These are phyloP conservation scores for Monsonia emarginata DNA, from an alignment of 441 rosid species.

Conservation along the genomic window DNA sequence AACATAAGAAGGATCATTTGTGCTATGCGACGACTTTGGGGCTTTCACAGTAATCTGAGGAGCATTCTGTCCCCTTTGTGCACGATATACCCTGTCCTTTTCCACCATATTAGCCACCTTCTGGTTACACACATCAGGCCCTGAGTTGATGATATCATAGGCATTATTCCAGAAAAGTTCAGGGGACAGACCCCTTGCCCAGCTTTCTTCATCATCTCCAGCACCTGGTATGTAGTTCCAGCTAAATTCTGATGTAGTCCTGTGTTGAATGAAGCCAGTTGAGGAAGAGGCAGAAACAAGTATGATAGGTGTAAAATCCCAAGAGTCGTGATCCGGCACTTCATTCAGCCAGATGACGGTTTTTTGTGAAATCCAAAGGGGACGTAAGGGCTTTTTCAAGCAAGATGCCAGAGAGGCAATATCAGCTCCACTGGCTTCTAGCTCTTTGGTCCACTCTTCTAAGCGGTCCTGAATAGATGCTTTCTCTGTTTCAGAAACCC, in stretches of 20 bases:
- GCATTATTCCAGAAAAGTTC: conserved; percentile 65
- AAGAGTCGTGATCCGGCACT: conserved; percentile 76
- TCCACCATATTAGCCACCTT: conserved; percentile 85
- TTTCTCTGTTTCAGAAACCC: conserved; percentile 73
- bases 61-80: conserved; percentile 62
- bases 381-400: conserved; percentile 65
- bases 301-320: conserved; percentile 84
- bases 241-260: conserved; percentile 61
- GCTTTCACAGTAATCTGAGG: conserved; percentile 50
- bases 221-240: conserved; percentile 95
- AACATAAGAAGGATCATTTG: conserved; percentile 10
- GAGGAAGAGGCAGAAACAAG: conserved; percentile 70
- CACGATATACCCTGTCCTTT: conserved; percentile 60
- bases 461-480: conserved; percentile 51
- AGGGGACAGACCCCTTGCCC: conserved; percentile 86
- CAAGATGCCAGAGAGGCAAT: conserved; percentile 45
- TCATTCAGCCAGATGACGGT: conserved; percentile 83
- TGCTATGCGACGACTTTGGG: conserved; percentile 19
- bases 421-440: conserved; percentile 80
- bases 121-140: conserved; percentile 64
- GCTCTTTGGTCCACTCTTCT: conserved; percentile 59
- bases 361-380: conserved; percentile 82
- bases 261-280: conserved; percentile 30
- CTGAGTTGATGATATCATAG: conserved; percentile 54
- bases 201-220: conserved; percentile 96